Evolutionary conservation across 106 monocot genomes (phyloP), one percentile per base, ranked within the genome.

Genomic region (Platanthera guangdongensis): DNA sequence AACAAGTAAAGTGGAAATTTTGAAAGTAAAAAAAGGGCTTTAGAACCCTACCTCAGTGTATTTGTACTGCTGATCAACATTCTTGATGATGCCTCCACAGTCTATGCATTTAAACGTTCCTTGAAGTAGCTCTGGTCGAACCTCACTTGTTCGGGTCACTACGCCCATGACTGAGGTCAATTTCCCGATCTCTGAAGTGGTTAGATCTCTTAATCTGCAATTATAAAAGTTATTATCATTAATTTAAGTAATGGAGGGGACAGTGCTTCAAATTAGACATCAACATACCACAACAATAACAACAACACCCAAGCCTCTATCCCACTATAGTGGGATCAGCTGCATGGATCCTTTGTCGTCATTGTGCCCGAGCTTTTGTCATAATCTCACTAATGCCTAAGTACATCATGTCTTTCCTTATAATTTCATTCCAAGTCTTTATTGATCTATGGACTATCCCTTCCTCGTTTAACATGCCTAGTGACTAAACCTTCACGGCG

Each of bases 41-140:
- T 47, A 68, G 21, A 71, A 65, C 25, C 78, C 72, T 10, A 97
- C 96, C 80, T 97, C 97, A 7, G 91, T 94, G 68, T 99, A 99
- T 76, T 99, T 99, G 75, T 86, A 99, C 78, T 99, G 97, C 82
- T 99, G 97, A 57, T 99, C 97, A 2, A 99, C 88, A 71, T 94
- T 91, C 83, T 99, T 99, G 15, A 92, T 77, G 13, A 85, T 74
- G 10, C 74, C 81, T 16, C 82, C 87, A 51, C 99, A 99, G 1
- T 92, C 97, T 8, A 99, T 79, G 81, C 94, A 99, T 82, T 92
- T 90, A 78, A 99, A 99, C 6, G 89, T 92, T 50, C 94, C 99
- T 51, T 86, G 80, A 45, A 99, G 84, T 8, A 99, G 89, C 89
- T 99, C 99, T 0, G 99, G 99, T n/a, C 99, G 94, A 25, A 99